These are phyloP conservation scores for Skeletonema potamos DNA, from an alignment of 108 stramenopile species.

Conservation along the genomic window DNA sequence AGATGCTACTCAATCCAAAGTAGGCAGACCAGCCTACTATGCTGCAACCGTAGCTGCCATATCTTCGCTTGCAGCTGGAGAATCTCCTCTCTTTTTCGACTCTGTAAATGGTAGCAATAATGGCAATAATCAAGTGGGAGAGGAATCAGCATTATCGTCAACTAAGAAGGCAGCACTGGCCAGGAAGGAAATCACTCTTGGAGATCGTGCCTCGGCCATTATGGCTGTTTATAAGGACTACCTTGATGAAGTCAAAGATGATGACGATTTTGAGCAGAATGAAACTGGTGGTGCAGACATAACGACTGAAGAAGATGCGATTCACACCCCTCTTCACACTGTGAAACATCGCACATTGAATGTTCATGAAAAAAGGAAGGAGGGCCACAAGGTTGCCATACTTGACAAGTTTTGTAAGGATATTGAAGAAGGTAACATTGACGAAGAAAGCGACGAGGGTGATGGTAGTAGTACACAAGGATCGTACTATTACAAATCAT, in stretches of 20 bases:
- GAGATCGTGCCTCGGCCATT: conserved; percentile 31
- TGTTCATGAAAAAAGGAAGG: conserved; percentile 11
- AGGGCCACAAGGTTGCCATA: conserved; percentile 24
- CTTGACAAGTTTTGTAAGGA: conserved; percentile 35
- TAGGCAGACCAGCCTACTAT: conserved; percentile 3
- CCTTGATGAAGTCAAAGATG: conserved; percentile 13
- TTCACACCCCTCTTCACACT: not conserved
- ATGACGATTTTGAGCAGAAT: not conserved
- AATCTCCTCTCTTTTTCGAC: conserved; percentile 3
- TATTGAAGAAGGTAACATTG: not conserved
- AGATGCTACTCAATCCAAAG: not conserved
- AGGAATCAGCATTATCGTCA: not conserved
- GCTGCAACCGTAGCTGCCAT: conserved; percentile 28
- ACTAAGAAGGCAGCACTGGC: not conserved
- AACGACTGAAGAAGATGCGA: not conserved
- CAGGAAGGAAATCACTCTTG: conserved; percentile 17
- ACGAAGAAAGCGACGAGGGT: not conserved
- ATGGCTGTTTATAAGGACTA: conserved; percentile 34
- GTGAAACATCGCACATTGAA: not conserved
- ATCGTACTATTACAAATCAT: not conserved
- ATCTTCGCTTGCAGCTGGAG: conserved; percentile 12
- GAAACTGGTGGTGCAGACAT: not conserved
- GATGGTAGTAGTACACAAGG: conserved; percentile 5
- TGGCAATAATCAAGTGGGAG: not conserved
- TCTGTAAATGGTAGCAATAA: not conserved